Conservation (phyloP, 495 filamentous ascomycete genomes). For the Xylaria nigripes region DNA sequence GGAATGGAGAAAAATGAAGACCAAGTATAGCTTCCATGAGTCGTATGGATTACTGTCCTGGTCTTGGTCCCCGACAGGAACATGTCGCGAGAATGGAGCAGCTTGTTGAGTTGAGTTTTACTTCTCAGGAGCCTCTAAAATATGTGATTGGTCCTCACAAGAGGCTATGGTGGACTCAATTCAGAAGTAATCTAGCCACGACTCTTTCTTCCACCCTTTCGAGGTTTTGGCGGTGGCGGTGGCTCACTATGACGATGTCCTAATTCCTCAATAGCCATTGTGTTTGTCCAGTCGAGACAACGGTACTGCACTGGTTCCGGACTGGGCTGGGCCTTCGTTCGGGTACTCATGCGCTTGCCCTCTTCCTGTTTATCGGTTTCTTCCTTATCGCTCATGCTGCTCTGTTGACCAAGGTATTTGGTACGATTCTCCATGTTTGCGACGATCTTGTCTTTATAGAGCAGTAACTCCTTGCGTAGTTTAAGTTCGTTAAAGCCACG, state of each 20-base stretch:
- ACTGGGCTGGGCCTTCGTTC: slow-evolving; percentile 56
- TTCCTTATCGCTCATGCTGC: slow-evolving; percentile 39
- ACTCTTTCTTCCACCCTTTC: slow-evolving; percentile 18
- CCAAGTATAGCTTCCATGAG: too few relatives aligned
- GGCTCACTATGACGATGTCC: slow-evolving; percentile 79
- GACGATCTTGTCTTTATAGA: slow-evolving; percentile 67
- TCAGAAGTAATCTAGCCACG: background rate
- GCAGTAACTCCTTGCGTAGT: slow-evolving; percentile 72
- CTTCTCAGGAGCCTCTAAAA: background rate
- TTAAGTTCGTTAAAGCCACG: slow-evolving; percentile 76
- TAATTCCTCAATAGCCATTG: slow-evolving; percentile 61
- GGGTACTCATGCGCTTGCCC: slow-evolving; percentile 63
- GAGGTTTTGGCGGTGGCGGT: slow-evolving; percentile 47
- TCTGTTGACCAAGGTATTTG: slow-evolving; percentile 51
- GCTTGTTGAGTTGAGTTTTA: background rate
- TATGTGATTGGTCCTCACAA: background rate
- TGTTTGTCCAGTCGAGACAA: slow-evolving; percentile 79
- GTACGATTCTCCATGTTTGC: slow-evolving; percentile 72
- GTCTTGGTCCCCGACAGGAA: too few relatives aligned
- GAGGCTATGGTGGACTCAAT: background rate
- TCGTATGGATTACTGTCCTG: too few relatives aligned
- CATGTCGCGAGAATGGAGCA: background rate
- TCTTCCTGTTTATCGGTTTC: slow-evolving; percentile 43
- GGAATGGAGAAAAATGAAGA: too few relatives aligned
- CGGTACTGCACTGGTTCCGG: slow-evolving; percentile 47